A percentile compares a stretch with the other conserved stretches of the same genome.
phyloP scores from a whole-genome alignment of 441 rosid species.

The Brassica hybrid region DNA sequence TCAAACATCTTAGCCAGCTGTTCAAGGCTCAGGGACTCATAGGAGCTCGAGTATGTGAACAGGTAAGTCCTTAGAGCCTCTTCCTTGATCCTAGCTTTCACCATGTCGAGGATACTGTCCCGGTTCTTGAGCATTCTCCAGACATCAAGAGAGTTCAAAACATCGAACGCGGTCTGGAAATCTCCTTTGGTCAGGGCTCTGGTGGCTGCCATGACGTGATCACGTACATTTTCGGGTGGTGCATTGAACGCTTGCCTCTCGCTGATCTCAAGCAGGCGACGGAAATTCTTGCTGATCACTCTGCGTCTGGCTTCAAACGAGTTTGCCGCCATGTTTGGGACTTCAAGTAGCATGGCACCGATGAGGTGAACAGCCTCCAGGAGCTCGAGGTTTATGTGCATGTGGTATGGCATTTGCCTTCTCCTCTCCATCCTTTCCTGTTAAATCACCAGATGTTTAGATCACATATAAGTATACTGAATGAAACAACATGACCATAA shows the following conservation, averaged over 20 bases:
- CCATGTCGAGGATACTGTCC: conserved; percentile 61
- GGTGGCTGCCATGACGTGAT: conserved; percentile 81
- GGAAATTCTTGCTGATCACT: conserved; percentile 77
- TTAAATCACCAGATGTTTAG: background rate
- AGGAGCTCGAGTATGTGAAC: conserved; percentile 60
- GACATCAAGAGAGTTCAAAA: conserved; percentile 64
- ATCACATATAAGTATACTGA: no score
- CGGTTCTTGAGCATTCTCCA: conserved; percentile 69
- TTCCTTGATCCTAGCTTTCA: conserved; percentile 72
- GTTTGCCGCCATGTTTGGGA: conserved; percentile 81
- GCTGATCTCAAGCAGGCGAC: conserved; percentile 67
- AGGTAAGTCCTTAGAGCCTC: conserved; percentile 76
- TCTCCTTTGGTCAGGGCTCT: conserved; percentile 73
- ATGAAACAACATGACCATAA: no score
- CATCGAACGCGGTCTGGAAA: conserved; percentile 60
- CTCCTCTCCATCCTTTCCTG: conserved; percentile 88
- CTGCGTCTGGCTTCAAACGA: conserved; percentile 59
- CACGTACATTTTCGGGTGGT: conserved; percentile 81
- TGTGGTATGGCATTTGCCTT: conserved; percentile 86
- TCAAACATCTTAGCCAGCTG: conserved; percentile 70
- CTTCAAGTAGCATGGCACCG: conserved; percentile 86
- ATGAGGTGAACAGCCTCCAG: conserved; percentile 76
- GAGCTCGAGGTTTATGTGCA: conserved; percentile 88
- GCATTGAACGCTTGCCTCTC: conserved; percentile 78
- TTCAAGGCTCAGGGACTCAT: conserved; percentile 64